Base-by-base conservation (phyloP, 2,329 filamentous ascomycete species). In the Macrophomina tecta region DNA sequence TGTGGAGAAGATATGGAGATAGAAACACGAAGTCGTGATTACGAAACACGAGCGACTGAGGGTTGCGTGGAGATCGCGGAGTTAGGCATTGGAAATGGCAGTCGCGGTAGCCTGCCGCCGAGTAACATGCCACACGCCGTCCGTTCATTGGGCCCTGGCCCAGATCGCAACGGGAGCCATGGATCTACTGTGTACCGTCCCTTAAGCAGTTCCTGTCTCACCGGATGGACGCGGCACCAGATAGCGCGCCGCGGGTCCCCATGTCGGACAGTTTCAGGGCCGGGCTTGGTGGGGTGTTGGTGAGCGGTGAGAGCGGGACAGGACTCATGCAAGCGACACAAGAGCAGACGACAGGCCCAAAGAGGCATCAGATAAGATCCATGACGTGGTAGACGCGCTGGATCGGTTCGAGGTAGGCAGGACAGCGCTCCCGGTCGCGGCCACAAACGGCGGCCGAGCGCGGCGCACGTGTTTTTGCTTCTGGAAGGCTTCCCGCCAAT, bases 281-380 rank as follows among this genome's bases (percentile, higher is more conserved):
- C 12, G 51, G 12, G 16, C 18, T 18, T 14, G 8, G 32, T 28
- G 52, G 36, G 42, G 38, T 30, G 18, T n/a, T 5, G n/a, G 58
- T 11, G 32, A 49, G 58, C 58, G 58, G 58, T 62, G 58, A 62
- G 58, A 4, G 52, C 32, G 18, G 52, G 0, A 23, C 52, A 38
- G 32, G 52, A 34, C 52, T 23, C 6, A 38, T 23, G 52, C 52
- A 38, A n/a, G 52, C 52, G 5, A 36, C 42, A 4, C 11, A 8
- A 38, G 14, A 3, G 9, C 11, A 40, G 5, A n/a, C 23, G 53
- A 40, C n/a, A 62, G n/a, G 58, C 58, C 28, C 16, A 12, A 62
- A n/a, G 18, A 34, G 58, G 23, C 58, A 62, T 62, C 58, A 51
- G 58, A 62, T 62, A 62, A 62, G 58, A 62, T 62, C 32, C 32